Conservation (phyloP, 495 filamentous ascomycete species). For the Penicillium daleae region DNA sequence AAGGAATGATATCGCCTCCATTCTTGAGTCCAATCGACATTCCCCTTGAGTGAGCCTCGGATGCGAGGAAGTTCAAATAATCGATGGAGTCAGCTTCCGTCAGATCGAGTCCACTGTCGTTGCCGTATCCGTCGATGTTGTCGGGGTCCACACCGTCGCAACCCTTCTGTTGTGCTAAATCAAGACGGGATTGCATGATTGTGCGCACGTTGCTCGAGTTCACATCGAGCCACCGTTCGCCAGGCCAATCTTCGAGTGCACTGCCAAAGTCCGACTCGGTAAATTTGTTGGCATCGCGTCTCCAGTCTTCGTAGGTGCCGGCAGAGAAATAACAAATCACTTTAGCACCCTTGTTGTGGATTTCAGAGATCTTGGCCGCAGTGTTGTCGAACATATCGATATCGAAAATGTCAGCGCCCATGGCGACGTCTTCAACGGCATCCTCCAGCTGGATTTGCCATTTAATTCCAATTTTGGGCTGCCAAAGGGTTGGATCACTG, state of each 20-base stretch:
- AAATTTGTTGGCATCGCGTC: constrained; percentile 60
- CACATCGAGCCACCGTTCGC: constrained; percentile 69
- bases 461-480: constrained; percentile 49
- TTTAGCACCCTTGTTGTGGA: constrained; percentile 54
- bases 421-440: constrained; percentile 45
- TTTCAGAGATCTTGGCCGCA: constrained; percentile 43
- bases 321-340: constrained; percentile 79
- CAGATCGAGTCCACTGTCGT: constrained; percentile 58
- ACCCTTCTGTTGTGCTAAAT: constrained; percentile 59
- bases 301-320: constrained; percentile 64
- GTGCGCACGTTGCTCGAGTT: constrained; percentile 57
- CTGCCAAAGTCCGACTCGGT: constrained; percentile 53
- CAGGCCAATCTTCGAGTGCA: constrained; percentile 63
- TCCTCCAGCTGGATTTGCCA: constrained; percentile 61
- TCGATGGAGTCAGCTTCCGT: constrained; percentile 56
- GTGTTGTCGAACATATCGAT: constrained; percentile 64
- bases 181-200: constrained; percentile 63
- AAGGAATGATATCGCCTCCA: constrained; percentile 58
- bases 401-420: constrained; percentile 58
- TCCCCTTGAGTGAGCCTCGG: constrained; percentile 48
- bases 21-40: constrained; percentile 70
- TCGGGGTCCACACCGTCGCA: constrained; percentile 76
- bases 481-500: constrained; percentile 36
- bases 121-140: constrained; percentile 69
- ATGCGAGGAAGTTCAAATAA: constrained; percentile 63